Evolutionary conservation across 1,284 basidiomycete species (phyloP).

Genomic region (Papiliotrema nemorosa): DNA sequence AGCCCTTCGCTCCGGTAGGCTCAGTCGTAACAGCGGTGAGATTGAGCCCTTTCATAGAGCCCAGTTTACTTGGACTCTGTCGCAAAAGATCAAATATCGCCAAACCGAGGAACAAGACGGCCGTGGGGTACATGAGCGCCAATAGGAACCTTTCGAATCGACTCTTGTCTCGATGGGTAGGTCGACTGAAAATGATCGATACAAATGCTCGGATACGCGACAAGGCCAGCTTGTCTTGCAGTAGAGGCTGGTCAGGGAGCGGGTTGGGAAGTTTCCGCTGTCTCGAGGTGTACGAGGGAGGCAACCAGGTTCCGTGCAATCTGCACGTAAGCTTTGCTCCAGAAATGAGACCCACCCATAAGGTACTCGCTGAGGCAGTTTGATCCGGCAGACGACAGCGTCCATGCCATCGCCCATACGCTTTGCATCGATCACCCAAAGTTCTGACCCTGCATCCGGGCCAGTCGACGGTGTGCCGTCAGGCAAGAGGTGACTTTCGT

Average conservation of each 20-base stretch:
- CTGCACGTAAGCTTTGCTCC: slow-evolving; percentile 12
- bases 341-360: slow-evolving; percentile 30
- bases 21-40: too few species aligned
- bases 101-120: slow-evolving; percentile 20
- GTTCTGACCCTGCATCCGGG: slow-evolving; percentile 43
- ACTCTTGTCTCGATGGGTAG: slow-evolving; percentile 18
- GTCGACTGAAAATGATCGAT: slow-evolving; percentile 32
- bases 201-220: slow-evolving; percentile 33
- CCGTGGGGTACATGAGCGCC: slow-evolving; percentile 23
- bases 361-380: slow-evolving; percentile 50
- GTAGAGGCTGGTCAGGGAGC: slow-evolving; percentile 20
- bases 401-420: slow-evolving; percentile 37
- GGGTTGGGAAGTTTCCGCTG: slow-evolving; percentile 19
- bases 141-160: slow-evolving; percentile 23
- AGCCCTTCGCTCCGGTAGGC: background rate
- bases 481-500: slow-evolving; percentile 47
- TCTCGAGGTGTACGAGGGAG: slow-evolving; percentile 14
- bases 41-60: too few species aligned
- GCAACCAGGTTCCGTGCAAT: slow-evolving; percentile 37
- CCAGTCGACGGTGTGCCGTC: slow-evolving; percentile 44
- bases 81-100: slow-evolving; percentile 12
- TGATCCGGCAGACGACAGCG: slow-evolving; percentile 48
- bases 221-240: slow-evolving; percentile 30
- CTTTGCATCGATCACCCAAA: slow-evolving; percentile 54
- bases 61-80: too few species aligned